Conservation (phyloP, 768 basidiomycete species). For the Suillus sp. region DNA sequence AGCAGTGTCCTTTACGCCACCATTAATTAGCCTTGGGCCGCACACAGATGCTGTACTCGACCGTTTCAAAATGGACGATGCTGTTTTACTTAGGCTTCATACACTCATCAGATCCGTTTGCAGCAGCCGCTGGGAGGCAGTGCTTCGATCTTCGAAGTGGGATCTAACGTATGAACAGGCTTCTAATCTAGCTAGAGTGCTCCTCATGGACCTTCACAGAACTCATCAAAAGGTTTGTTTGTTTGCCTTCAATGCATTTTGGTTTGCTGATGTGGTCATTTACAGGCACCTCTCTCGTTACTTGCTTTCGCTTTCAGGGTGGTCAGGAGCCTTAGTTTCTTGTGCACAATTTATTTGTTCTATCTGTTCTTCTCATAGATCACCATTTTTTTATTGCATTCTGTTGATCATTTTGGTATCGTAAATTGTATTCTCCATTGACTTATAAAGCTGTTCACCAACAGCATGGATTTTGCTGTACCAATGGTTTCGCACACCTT, state of each 20-base stretch:
- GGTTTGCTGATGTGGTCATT: neutral
- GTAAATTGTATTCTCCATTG: neutral
- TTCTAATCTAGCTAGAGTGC: neutral
- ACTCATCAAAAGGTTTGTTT: neutral
- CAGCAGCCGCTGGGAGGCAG: conserved; percentile 14
- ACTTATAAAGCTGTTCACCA: neutral
- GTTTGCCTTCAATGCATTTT: neutral
- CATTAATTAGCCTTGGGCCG: conserved; percentile 16
- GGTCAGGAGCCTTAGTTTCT: neutral
- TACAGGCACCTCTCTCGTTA: neutral
- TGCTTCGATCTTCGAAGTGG: neutral
- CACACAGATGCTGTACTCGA: conserved; percentile 12
- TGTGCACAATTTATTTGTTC: neutral
- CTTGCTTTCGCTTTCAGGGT: neutral
- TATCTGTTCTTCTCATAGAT: neutral
- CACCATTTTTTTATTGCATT: neutral
- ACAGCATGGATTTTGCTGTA: neutral
- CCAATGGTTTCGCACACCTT: neutral
- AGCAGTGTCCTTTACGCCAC: neutral
- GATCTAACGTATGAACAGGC: neutral
- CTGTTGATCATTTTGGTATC: neutral
- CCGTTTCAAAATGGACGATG: conserved; percentile 9
- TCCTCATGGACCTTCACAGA: neutral
- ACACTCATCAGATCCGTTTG: neutral
- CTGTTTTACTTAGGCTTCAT: conserved; percentile 1